Conservation (phyloP, 768 basidiomycete genomes). For the Leucocoprinus sp. region DNA sequence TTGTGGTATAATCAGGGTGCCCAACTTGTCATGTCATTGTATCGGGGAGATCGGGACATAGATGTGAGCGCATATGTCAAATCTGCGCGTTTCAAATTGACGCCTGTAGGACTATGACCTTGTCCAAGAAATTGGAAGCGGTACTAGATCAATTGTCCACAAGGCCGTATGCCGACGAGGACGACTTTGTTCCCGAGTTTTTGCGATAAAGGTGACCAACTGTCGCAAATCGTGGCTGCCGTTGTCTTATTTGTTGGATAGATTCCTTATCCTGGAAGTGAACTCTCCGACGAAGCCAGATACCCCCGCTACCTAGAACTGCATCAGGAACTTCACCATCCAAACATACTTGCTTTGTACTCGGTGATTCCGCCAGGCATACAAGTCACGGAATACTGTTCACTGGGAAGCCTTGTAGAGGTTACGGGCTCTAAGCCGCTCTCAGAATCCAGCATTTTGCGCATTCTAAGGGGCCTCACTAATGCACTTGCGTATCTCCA, state of each 20-base stretch:
- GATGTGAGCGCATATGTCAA: neutral
- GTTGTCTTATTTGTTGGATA: neutral
- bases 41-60: neutral
- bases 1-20: too few species aligned
- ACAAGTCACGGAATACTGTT: conserved; percentile 40
- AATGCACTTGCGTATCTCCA: conserved; percentile 37
- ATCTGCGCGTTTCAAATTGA: neutral
- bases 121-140: conserved; percentile 3
- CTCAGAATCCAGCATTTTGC: conserved; percentile 27
- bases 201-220: conserved; percentile 37
- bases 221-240: conserved; percentile 30
- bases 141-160: neutral
- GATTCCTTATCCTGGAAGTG: neutral
- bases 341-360: conserved; percentile 39
- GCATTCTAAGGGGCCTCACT: conserved; percentile 29
- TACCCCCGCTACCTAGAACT: conserved; percentile 19
- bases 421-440: conserved; percentile 23
- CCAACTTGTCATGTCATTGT: neutral
- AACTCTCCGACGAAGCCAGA: neutral
- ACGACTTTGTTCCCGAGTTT: conserved; percentile 3
- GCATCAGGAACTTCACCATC: conserved; percentile 39
- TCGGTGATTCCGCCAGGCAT: conserved; percentile 29
- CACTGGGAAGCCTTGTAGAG: conserved; percentile 27
- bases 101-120: conserved; percentile 4
- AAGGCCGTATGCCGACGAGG: conserved; percentile 2